Conservation (phyloP, 164 flowering plant genomes). For the Piper betle region DNA sequence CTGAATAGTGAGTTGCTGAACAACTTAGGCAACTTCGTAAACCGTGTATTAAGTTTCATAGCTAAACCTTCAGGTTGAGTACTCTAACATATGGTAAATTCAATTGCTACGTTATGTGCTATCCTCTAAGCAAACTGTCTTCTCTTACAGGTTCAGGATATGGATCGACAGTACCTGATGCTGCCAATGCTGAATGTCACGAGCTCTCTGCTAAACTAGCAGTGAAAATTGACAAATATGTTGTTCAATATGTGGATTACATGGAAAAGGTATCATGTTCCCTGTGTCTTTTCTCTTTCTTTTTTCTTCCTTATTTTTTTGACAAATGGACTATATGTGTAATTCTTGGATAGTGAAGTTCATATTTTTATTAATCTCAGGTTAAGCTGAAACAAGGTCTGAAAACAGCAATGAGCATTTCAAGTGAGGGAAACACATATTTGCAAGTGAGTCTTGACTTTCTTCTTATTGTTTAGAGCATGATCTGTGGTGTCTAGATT, state of each 20-base stretch:
- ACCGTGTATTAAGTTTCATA: conserved; percentile 82
- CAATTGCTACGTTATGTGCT: neutral
- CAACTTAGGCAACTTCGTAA: conserved; percentile 82
- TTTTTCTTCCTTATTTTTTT: no score
- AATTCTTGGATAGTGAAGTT: no score
- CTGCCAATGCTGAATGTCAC: conserved; percentile 57
- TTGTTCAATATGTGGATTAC: conserved; percentile 70
- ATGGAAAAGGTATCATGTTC: conserved; percentile 84
- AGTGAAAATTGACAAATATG: conserved; percentile 47
- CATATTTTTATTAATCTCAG: conserved; percentile 20
- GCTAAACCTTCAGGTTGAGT: conserved; percentile 71
- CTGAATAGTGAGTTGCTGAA: conserved; percentile 68
- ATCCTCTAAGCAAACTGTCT: no score
- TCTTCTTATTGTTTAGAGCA: neutral
- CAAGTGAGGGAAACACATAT: conserved; percentile 88
- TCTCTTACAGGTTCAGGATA: conserved; percentile 27
- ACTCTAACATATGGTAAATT: neutral
- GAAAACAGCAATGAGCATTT: conserved; percentile 76
- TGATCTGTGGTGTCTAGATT: neutral
- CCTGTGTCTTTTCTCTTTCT: neutral
- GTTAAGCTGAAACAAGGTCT: conserved; percentile 92
- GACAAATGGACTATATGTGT: no score
- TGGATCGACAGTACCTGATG: conserved; percentile 69
- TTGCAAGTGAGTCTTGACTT: conserved; percentile 49
- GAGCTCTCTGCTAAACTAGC: conserved; percentile 39